These are phyloP conservation scores for Venturia effusa DNA, from an alignment of 2,329 filamentous ascomycete species.

Conservation along the genomic window DNA sequence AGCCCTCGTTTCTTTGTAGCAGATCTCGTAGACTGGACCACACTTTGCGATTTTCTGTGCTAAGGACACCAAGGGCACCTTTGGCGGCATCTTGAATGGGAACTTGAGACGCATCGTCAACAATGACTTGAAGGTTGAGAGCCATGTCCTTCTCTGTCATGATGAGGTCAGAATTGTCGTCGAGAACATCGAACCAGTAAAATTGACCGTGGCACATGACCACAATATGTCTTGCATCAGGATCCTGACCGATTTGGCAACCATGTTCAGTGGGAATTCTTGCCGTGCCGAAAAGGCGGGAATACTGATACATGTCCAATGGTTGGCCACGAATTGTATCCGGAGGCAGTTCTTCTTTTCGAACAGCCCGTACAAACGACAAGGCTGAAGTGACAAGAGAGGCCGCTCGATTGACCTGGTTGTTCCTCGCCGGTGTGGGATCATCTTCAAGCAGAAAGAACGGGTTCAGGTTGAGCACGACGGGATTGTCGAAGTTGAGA, in stretches of 20 bases:
- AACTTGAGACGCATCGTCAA: conserved; percentile 79
- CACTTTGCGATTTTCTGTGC: conserved; percentile 89
- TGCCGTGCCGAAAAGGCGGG: conserved; percentile 86
- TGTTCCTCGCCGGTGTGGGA: conserved; percentile 88
- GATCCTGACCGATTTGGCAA: conserved; percentile 91
- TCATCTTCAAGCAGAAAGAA: conserved; percentile 98
- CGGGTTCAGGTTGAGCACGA: conserved; percentile 93
- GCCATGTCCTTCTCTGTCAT: conserved; percentile 94
- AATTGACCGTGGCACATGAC: conserved; percentile 92
- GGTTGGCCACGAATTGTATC: conserved; percentile 76
- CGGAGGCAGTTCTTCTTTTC: conserved; percentile 83
- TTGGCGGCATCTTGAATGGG: conserved; percentile 95
- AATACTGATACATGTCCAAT: conserved; percentile 97
- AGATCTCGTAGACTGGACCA: conserved; percentile 90
- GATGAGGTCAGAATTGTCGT: conserved; percentile 88
- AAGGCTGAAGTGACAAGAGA: conserved; percentile 84
- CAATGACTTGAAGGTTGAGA: conserved; percentile 82
- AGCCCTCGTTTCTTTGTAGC: conserved; percentile 71
- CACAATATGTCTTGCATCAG: conserved; percentile 83
- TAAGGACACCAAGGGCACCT: conserved; percentile 82
- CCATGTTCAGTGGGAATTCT: conserved; percentile 89
- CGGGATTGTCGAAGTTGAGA: conserved; percentile 93
- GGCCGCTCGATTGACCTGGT: conserved; percentile 89
- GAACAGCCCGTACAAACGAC: conserved; percentile 84
- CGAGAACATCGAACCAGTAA: conserved; percentile 97